Evolutionary conservation across 2,329 filamentous ascomycete genomes (phyloP), one percentile per base, ranked within the genome.

Genomic region (Alternaria postmessia): DNA sequence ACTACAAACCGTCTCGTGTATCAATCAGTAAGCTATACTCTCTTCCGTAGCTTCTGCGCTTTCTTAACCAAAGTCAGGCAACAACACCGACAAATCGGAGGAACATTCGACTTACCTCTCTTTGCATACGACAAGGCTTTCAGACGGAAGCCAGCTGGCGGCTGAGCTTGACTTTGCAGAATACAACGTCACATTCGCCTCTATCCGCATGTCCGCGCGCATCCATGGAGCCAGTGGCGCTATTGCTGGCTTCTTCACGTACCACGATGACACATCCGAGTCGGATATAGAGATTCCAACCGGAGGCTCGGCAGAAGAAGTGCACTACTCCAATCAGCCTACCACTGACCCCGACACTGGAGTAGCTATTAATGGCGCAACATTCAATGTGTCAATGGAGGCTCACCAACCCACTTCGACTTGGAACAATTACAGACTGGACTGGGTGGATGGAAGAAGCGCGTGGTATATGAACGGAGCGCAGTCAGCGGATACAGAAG

Each of bases 281-380:
- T 65, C 63, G 0, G 63, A 65, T 11, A 61, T 65, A 30, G 63
- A 64, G 52, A 59, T 65, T 4, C 55, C 62, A 8, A 65, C 63
- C 0, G 57, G 61, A 16, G 22, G 12, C 6, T 26, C 43, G 16
- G 14, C 14, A 14, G 38, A 54, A 8, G 26, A 48, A 36, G 34
- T 64, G 2, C 61, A 61, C 14, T 63, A 47, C 32, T 61, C 63
- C 3, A 65, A 65, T 11, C 63, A 64, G 39, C 61, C 63, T 5
- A 62, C 61, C 3, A 30, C 61, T 1, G 30, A 56, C 22, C 52
- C 59, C 5, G 46, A 57, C 24, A 61, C 61, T n/a, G 54, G 47
- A 18, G 43, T 5, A 3, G 48, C 61, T 7, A 60, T 66, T 2
- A 36, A 62, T 1, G 63, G 56, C 11, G 54, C 64, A 11, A 65